Evolutionary conservation across 768 basidiomycete genomes (phyloP).

Genomic region (Boletus pseudo-olivaceus): DNA sequence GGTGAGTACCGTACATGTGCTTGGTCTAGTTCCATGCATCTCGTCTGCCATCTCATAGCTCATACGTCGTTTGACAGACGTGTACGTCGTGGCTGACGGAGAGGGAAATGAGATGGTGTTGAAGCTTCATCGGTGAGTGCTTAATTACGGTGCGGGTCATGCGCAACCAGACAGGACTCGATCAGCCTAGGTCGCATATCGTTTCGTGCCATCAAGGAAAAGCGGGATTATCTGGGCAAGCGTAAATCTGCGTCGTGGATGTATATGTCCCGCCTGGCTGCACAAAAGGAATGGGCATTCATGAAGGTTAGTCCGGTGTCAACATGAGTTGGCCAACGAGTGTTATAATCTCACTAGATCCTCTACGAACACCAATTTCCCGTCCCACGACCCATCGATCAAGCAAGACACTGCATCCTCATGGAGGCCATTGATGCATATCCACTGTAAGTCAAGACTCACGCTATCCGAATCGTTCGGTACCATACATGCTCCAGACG

Average conservation of each 20-base stretch:
- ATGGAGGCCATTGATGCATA: conserved; percentile 97
- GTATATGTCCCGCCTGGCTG: conserved; percentile 96
- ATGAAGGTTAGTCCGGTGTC: conserved; percentile 71
- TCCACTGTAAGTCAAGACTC: conserved; percentile 62
- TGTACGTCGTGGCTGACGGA: conserved; percentile 84
- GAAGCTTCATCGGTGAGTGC: conserved; percentile 81
- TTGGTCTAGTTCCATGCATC: not conserved
- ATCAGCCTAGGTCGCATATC: conserved; percentile 92
- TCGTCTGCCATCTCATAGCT: not conserved
- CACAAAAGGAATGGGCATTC: conserved; percentile 97
- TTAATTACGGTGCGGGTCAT: not conserved
- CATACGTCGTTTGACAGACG: conserved; percentile 42
- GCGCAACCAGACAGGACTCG: conserved; percentile 1
- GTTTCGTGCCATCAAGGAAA: conserved; percentile 94
- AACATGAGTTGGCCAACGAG: not conserved
- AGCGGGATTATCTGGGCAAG: conserved; percentile 94
- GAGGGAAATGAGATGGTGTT: conserved; percentile 86
- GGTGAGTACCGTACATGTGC: conserved; percentile 45
- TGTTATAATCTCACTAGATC: conserved; percentile 48
- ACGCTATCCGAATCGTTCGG: not conserved
- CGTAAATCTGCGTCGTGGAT: conserved; percentile 97
- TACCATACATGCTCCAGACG: conserved; percentile 48
- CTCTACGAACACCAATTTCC: conserved; percentile 90
- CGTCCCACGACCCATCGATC: conserved; percentile 90
- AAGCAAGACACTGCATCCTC: conserved; percentile 89